Evolutionary conservation across 495 filamentous ascomycete genomes (phyloP).

Genomic region (Hypoxylon fragiforme): DNA sequence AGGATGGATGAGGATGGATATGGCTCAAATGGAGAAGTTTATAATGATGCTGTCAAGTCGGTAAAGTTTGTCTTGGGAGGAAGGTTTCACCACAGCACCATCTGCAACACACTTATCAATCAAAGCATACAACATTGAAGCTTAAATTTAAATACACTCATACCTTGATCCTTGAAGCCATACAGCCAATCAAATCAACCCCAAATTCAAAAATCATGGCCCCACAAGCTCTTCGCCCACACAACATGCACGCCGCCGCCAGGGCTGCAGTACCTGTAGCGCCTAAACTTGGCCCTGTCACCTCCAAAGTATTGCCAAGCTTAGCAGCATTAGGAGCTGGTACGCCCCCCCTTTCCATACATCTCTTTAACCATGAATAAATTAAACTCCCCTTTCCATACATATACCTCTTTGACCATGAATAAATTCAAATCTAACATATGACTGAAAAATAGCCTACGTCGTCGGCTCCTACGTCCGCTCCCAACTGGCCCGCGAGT

Average conservation of each 20-base stretch:
- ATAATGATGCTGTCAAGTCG: constrained; percentile 26
- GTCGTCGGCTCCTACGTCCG: constrained; percentile 39
- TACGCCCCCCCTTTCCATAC: constrained; percentile 13
- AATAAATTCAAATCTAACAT: no score
- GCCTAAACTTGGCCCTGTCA: constrained; percentile 26
- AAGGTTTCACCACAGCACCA: constrained; percentile 28
- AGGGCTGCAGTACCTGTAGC: constrained; percentile 10
- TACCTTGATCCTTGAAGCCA: no score
- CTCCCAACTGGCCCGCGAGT: constrained; percentile 37
- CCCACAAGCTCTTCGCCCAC: constrained; percentile 30
- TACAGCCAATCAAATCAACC: background rate
- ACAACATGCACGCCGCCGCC: constrained; percentile 32
- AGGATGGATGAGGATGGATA: background rate
- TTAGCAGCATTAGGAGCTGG: constrained; percentile 36
- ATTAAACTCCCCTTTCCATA: background rate
- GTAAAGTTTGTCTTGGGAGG: constrained; percentile 11
- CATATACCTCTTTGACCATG: background rate
- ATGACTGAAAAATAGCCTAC: constrained; percentile 39
- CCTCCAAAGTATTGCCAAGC: constrained; percentile 33
- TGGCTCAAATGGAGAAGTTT: constrained; percentile 20
- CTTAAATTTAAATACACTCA: no score
- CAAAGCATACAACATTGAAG: constrained; percentile 21
- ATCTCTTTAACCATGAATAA: background rate
- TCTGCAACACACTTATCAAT: constrained; percentile 29
- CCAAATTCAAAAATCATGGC: constrained; percentile 23